Evolutionary conservation across 345 rosid genomes (phyloP), one percentile per base, ranked within the genome.

Genomic region (thale cress (Arabidopsis thaliana)): DNA sequence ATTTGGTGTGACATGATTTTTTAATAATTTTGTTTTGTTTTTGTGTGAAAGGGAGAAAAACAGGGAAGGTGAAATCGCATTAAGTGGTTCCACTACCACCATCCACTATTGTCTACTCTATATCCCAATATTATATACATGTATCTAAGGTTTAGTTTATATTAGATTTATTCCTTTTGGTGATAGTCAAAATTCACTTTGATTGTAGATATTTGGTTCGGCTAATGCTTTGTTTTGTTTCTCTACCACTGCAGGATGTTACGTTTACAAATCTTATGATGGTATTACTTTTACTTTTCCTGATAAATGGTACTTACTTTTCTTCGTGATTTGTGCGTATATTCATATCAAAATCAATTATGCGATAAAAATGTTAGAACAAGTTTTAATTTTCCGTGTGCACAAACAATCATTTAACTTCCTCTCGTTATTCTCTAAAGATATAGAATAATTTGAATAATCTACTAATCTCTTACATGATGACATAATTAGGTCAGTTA

Each of bases 61-160:
- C 46, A 78, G 20, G 78, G 81, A 78, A 59, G 81, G 81, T 78
- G 81, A 72, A 66, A 60, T 71, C 59, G 69, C 78, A 78, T 72
- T 78, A 60, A 78, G 81, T 78, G 73, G 81, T 78, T 78, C 78
- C 81, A 78, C 81, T 55, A 78, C 81, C 81, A 67, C 78, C 81
- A 78, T 78, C 78, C 78, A 78, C 81, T 67, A 78, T 78, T 72
- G 78, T 78, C 73, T 78, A 72, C 81, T 71, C 77, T 58, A 78
- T 45, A 49, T 77, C 20, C 20, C 20, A 55, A 56, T 42, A 40
- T 38, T 71, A 71, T 65, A 57, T 71, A 64, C 38, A 71, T 71
- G 22, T 58, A 59, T 65, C 40, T 71, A 71, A 44, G 52, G 51
- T 62, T 55, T 63, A 42, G 36, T 76, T 69, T 62, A 44, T 45